Base-by-base conservation (phyloP, 495 filamentous ascomycete species). In the Staphylotrichum tortipilum region DNA sequence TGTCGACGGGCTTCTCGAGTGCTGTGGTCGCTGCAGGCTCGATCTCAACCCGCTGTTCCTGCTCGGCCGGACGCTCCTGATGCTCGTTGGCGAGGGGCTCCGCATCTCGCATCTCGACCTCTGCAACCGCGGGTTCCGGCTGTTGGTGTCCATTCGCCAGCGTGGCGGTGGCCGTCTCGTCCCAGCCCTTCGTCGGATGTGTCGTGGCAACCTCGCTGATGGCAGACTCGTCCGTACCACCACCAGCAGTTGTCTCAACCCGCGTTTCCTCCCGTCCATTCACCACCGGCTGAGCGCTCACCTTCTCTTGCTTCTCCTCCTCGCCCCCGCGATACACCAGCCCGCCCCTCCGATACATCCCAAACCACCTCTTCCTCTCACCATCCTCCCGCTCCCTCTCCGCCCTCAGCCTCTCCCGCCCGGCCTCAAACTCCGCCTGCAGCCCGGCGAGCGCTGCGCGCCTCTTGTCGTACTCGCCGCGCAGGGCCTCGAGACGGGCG, bases 351-450 rank as follows among this genome's bases (percentile, higher is more conserved):
- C 47, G 31, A 10, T 35, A 45, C 11, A 11, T 26, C 31, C 21
- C 28, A 30, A 59, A 59, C 39, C 44, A 59, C 26, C 9, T 22
- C 26, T 34, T 15, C 29, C 52, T 14, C 30, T 34, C 28, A 30
- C 49, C 53, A 36, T 56, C 53, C 39, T 59, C 43, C 31, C 18
- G 11, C 43, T 31, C 49, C 22, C 49, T 6, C 39, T 50, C 46
- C 26, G 8, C 4, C 28, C 19, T 28, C 37, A 15, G 42, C 7
- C 23, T 28, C 28, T 19, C n/a, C n/a, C 7, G 3, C 14, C 5
- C 15, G 14, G 3, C 10, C 52, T 29, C 19, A 8, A 28, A 2
- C 11, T 48, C 43, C 7, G 12, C 28, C 21, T 52, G 39, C 14
- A 56, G 28, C 12, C 31, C 18, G 0, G 2, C 24, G 29, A 34